Evolutionary conservation across 306 rosid species (phyloP).

Genomic region (Macrotyloma uniflorum): DNA sequence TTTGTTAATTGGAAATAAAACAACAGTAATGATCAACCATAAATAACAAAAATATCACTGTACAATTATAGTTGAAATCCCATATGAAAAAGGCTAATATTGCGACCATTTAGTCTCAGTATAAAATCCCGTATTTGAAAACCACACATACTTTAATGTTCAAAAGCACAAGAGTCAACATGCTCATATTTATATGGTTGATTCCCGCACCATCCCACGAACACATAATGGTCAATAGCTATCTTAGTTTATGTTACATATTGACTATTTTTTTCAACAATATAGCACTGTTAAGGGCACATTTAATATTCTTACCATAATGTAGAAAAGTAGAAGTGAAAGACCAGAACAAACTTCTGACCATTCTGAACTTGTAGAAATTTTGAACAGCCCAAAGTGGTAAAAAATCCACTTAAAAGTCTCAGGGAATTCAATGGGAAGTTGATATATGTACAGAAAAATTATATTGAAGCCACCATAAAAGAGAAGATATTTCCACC

Average conservation of each 20-base stretch:
- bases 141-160: background rate
- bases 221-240: background rate
- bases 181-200: background rate
- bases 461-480: slow-evolving; percentile 83
- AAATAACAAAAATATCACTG: too few species aligned
- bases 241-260: background rate
- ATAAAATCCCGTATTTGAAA: too few species aligned
- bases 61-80: too few species aligned
- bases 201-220: background rate
- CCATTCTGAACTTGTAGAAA: slow-evolving; percentile 68
- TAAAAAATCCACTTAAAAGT: slow-evolving; percentile 58
- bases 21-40: slow-evolving; percentile 4
- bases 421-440: slow-evolving; percentile 67
- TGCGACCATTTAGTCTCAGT: background rate
- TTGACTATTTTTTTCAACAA: slow-evolving; percentile 3
- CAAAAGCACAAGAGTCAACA: background rate
- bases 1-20: background rate
- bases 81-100: background rate
- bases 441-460: slow-evolving; percentile 79
- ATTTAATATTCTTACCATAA: slow-evolving; percentile 64
- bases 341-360: slow-evolving; percentile 69
- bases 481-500: slow-evolving; percentile 83
- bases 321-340: slow-evolving; percentile 75
- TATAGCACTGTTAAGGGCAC: background rate
- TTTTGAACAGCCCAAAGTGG: slow-evolving; percentile 75